A percentile compares a stretch with the other conserved stretches of the same genome.
phyloP scores from a whole-genome alignment of 2,329 filamentous ascomycete genomes.

The Sporothrix pseudoabietina region DNA sequence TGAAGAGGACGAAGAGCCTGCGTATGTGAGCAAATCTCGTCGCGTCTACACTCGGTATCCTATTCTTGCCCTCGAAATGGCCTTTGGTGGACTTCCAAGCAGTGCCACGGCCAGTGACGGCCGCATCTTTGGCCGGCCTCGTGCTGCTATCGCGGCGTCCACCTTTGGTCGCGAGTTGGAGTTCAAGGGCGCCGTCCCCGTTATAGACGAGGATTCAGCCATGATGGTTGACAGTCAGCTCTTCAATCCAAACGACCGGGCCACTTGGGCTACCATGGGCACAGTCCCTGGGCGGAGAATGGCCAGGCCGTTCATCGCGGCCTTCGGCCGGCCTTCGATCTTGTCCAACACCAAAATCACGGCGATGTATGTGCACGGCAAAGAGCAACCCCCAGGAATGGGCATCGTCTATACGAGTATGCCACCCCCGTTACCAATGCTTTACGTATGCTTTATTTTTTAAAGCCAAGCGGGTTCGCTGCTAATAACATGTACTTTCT shows the following conservation, averaged over 20 bases:
- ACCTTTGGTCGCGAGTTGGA: neutral
- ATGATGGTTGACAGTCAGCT: neutral
- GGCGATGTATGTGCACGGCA: conserved; percentile 37
- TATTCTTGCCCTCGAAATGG: conserved; percentile 13
- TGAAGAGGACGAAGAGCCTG: neutral
- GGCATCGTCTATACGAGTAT: conserved; percentile 51
- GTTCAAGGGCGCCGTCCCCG: conserved; percentile 8
- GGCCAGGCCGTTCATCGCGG: neutral
- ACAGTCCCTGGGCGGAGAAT: neutral
- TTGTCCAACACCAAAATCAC: neutral
- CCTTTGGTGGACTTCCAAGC: neutral
- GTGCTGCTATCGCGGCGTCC: neutral
- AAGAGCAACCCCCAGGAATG: conserved; percentile 46
- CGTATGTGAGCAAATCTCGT: neutral
- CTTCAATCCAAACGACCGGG: neutral
- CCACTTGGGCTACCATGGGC: neutral
- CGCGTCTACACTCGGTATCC: conserved; percentile 4
- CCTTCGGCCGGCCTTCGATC: neutral
- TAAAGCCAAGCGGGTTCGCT: too few relatives aligned
- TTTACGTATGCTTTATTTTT: neutral
- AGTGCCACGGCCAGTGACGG: conserved; percentile 14
- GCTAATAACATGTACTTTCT: conserved; percentile 35
- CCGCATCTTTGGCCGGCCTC: neutral
- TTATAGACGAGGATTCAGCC: conserved; percentile 12
- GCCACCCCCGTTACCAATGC: neutral